Evolutionary conservation across 495 filamentous ascomycete genomes (phyloP).

Genomic region (Aspergillus bertholletiae): DNA sequence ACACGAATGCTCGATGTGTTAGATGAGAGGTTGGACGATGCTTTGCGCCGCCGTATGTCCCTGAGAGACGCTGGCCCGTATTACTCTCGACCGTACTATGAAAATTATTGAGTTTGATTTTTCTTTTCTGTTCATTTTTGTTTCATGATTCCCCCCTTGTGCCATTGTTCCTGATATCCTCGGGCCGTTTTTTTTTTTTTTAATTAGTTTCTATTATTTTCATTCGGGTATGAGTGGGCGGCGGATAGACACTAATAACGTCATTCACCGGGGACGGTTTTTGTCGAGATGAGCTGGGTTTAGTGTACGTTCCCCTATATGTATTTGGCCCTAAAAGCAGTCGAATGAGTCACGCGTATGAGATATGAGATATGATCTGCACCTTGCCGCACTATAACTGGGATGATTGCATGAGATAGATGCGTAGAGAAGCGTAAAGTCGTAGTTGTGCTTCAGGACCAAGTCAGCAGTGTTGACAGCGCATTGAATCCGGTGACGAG

Average conservation of each 20-base stretch:
- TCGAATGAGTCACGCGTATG: background rate
- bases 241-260: constrained; percentile 7
- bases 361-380: background rate
- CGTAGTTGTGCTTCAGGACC: no score
- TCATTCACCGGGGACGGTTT: constrained; percentile 3
- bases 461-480: background rate
- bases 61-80: constrained; percentile 11
- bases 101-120: constrained; percentile 3
- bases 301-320: background rate
- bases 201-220: constrained; percentile 1
- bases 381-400: background rate
- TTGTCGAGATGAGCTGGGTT: background rate
- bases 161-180: background rate
- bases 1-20: constrained; percentile 24
- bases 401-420: no score
- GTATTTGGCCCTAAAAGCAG: background rate
- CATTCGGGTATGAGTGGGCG: constrained; percentile 7
- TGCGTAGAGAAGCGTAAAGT: no score
- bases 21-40: constrained; percentile 21
- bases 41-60: constrained; percentile 14
- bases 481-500: constrained; percentile 1
- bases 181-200: background rate
- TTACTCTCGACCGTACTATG: constrained; percentile 17
- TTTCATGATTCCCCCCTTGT: background rate
- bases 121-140: background rate